phyloP scores from a whole-genome alignment of 176 grass and related monocot genomes.

The Poa pratensis region DNA sequence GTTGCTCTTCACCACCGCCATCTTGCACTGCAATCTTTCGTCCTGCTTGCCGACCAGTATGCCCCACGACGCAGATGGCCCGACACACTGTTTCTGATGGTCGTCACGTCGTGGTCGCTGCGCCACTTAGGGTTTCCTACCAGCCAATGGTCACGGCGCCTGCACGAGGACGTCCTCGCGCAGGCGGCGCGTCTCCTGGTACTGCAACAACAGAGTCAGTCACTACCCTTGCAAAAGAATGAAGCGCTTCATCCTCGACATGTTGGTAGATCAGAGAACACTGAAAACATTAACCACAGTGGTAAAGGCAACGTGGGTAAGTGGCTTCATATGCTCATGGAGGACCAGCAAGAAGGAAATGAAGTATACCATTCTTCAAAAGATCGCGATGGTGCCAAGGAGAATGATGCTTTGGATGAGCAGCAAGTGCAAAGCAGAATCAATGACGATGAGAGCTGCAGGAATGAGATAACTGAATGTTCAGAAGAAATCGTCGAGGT shows the following conservation, averaged over 20 bases:
- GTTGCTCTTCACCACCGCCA: no score
- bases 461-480: constrained; percentile 41
- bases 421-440: constrained; percentile 35
- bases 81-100: no score
- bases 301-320: constrained; percentile 66
- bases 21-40: no score
- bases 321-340: constrained; percentile 77
- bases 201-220: constrained; percentile 7
- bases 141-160: no score
- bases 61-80: no score
- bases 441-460: constrained; percentile 18
- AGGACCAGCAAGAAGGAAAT: constrained; percentile 50
- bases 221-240: constrained; percentile 30
- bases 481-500: constrained; percentile 48
- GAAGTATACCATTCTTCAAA: constrained; percentile 30
- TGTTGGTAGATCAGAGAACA: constrained; percentile 48
- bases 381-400: background rate
- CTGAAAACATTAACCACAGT: constrained; percentile 50
- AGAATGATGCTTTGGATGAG: constrained; percentile 11
- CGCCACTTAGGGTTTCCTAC: no score
- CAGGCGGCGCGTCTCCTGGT: no score
- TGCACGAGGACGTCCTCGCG: no score
- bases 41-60: no score
- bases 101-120: no score
- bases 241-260: background rate